A percentile compares a stretch with the other conserved stretches of the same genome.
Evolutionary conservation across 257 asterid genomes (phyloP).

Genomic region (Solanum lycopersicoides): DNA sequence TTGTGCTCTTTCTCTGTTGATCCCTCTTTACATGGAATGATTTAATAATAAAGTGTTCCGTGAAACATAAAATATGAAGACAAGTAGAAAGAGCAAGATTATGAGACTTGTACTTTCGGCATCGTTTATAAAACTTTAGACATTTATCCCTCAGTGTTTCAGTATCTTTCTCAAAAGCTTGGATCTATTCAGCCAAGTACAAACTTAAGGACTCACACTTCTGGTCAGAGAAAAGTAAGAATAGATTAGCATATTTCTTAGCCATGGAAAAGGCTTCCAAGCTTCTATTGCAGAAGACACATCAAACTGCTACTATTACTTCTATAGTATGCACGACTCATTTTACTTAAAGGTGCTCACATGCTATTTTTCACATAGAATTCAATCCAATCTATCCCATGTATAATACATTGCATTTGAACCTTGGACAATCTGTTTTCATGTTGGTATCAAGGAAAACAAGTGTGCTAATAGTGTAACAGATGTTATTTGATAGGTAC

Average conservation of each 20-base stretch:
- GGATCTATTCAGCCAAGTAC: conserved; percentile 55
- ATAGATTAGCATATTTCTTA: background rate
- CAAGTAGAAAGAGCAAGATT: background rate
- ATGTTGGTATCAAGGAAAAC: background rate
- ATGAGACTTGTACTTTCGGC: conserved; percentile 65
- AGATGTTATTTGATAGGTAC: too few species aligned
- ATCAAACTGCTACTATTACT: background rate
- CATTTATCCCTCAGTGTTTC: conserved; percentile 72
- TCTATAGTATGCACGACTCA: background rate
- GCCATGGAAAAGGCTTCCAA: background rate
- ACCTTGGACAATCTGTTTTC: background rate
- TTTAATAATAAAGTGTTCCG: background rate
- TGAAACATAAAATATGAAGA: background rate
- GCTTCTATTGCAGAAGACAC: background rate
- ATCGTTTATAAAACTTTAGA: conserved; percentile 84
- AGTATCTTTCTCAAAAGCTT: conserved; percentile 75
- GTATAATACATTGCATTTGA: background rate
- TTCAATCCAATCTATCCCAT: background rate
- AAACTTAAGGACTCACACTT: conserved; percentile 6
- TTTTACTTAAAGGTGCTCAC: background rate
- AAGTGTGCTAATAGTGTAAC: background rate
- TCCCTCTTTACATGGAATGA: background rate
- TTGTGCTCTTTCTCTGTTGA: background rate
- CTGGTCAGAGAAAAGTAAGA: background rate
- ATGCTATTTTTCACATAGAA: background rate